phyloP scores from a whole-genome alignment of 2,329 filamentous ascomycete species.

The Exophiala aquamarina region DNA sequence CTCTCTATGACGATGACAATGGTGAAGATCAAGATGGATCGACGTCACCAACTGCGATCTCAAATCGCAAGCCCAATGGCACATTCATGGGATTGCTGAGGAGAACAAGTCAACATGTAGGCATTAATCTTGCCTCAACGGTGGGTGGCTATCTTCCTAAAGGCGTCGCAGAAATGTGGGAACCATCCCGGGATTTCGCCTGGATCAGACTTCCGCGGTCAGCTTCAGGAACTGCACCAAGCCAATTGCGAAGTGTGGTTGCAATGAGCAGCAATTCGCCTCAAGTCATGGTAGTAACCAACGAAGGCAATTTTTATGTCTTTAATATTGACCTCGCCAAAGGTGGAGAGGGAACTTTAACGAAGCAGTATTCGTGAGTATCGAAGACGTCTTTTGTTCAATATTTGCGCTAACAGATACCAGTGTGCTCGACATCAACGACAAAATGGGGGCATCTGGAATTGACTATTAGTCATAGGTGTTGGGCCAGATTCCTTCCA shows the following conservation, averaged over 20 bases:
- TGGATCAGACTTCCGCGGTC: constrained; percentile 87
- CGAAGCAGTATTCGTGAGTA: constrained; percentile 92
- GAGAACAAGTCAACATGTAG: constrained; percentile 92
- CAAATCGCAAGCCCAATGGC: constrained; percentile 58
- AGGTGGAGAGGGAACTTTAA: constrained; percentile 86
- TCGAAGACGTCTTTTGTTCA: too few species aligned
- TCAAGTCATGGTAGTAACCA: constrained; percentile 97
- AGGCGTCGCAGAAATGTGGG: constrained; percentile 97
- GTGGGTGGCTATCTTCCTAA: constrained; percentile 90
- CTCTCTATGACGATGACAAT: constrained; percentile 35
- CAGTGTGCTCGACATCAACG: constrained; percentile 46
- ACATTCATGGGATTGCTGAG: constrained; percentile 87
- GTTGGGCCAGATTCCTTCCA: background rate
- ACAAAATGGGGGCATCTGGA: constrained; percentile 38
- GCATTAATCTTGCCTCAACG: constrained; percentile 81
- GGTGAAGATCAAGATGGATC: constrained; percentile 33
- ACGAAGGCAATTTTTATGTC: constrained; percentile 90
- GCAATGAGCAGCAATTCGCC: constrained; percentile 94
- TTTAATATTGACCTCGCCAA: constrained; percentile 94
- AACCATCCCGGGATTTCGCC: constrained; percentile 90
- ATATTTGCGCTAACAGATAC: constrained; percentile 1
- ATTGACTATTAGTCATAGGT: constrained; percentile 35
- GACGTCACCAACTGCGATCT: constrained; percentile 33
- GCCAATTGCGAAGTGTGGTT: constrained; percentile 82
- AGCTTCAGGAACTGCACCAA: constrained; percentile 38